A percentile compares a stretch with the other conserved stretches of the same genome.
Evolutionary conservation across 2,329 filamentous ascomycete species (phyloP).

Genomic region (Colletotrichum neosansevieriae): DNA sequence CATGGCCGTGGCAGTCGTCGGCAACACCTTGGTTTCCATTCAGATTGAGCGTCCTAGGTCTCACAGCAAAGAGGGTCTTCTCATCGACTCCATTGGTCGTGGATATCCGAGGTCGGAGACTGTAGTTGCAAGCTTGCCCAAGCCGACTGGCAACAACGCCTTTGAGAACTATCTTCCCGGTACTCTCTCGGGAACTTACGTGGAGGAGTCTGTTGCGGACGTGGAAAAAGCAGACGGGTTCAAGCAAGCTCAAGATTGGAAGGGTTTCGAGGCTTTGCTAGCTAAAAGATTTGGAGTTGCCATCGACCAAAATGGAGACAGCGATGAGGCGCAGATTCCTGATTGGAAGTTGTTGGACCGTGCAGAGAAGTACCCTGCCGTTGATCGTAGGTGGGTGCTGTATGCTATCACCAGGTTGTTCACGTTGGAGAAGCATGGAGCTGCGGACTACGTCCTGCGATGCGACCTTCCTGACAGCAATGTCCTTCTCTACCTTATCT

Average conservation of each 20-base stretch:
- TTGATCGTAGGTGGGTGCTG: constrained; percentile 75
- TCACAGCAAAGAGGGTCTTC: constrained; percentile 69
- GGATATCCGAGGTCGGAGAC: constrained; percentile 53
- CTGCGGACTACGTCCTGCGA: constrained; percentile 47
- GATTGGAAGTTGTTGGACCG: constrained; percentile 65
- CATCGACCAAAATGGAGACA: constrained; percentile 40
- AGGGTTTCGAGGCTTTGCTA: constrained; percentile 63
- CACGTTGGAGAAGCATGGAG: constrained; percentile 58
- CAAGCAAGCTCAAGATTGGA: constrained; percentile 59
- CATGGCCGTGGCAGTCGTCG: constrained; percentile 73
- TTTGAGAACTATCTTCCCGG: constrained; percentile 57
- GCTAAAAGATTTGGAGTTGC: constrained; percentile 57
- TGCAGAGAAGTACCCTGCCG: constrained; percentile 60
- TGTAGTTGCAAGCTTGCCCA: constrained; percentile 28
- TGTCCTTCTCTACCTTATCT: constrained; percentile 68
- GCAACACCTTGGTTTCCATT: constrained; percentile 73
- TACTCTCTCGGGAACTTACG: constrained; percentile 63
- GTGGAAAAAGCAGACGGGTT: constrained; percentile 61
- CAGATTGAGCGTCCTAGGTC: constrained; percentile 74
- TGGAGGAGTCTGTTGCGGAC: constrained; percentile 58
- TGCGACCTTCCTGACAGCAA: constrained; percentile 65
- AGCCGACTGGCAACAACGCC: constrained; percentile 26
- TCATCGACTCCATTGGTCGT: constrained; percentile 81
- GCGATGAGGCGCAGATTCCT: constrained; percentile 44
- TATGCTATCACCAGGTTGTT: constrained; percentile 74